A percentile compares a stretch with the other conserved stretches of the same genome.
phyloP scores from a whole-genome alignment of 257 asterid species.

The Knoxia roxburghii region DNA sequence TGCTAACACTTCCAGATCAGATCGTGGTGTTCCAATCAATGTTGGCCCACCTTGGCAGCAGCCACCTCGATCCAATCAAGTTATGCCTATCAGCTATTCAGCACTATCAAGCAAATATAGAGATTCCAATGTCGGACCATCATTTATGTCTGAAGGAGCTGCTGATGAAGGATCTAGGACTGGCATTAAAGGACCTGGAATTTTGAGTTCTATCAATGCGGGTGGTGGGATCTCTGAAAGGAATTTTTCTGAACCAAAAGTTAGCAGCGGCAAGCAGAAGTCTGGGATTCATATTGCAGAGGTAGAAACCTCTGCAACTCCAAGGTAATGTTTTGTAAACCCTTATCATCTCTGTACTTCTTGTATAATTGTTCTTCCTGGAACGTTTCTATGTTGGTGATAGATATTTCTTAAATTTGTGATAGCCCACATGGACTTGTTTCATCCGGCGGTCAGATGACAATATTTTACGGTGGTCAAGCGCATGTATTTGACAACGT shows the following conservation, averaged over 20 bases:
- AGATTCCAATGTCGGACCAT: constrained; percentile 55
- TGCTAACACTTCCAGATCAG: constrained; percentile 48
- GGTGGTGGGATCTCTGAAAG: constrained; percentile 46
- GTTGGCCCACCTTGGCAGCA: constrained; percentile 46
- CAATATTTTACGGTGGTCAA: constrained; percentile 92
- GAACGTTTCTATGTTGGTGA: constrained; percentile 9
- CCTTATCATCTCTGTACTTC: constrained; percentile 7
- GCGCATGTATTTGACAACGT: constrained; percentile 91
- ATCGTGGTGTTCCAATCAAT: constrained; percentile 40
- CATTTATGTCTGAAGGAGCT: constrained; percentile 59
- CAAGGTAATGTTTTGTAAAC: constrained; percentile 39
- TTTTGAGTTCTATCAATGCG: constrained; percentile 55
- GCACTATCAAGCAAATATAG: constrained; percentile 51
- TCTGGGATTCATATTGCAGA: constrained; percentile 45
- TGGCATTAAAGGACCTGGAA: constrained; percentile 78
- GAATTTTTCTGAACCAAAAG: constrained; percentile 61
- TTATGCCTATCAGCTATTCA: constrained; percentile 54
- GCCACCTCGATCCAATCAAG: constrained; percentile 68
- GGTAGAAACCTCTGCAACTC: constrained; percentile 52
- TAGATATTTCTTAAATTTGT: constrained; percentile 15
- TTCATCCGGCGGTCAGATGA: constrained; percentile 67
- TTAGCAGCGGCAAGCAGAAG: constrained; percentile 50
- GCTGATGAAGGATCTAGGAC: constrained; percentile 99
- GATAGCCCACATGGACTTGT: constrained; percentile 56
- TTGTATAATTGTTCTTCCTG: background rate